Evolutionary conservation across 164 flowering plant genomes (phyloP), one percentile per base, ranked within the genome.

Genomic region (Stephania japonica): DNA sequence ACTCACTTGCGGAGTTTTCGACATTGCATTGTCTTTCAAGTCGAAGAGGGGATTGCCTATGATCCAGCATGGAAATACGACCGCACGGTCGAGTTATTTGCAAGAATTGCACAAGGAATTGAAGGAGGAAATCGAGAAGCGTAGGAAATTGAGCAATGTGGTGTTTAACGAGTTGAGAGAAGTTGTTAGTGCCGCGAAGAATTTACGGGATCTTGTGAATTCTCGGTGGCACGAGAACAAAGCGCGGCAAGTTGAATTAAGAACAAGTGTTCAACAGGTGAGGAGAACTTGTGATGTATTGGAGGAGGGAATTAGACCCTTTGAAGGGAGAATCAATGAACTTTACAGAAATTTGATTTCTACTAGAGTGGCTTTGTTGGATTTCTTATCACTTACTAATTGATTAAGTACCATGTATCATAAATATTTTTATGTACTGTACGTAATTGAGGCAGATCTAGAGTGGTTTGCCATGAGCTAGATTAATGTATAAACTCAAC

Each of bases 351-450:
- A 70, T 32, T 68, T 84, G 67, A 84, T 84, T 56, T 72, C 79
- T 70, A 65, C 78, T 70, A 84, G 86, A 78, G 56, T 81, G 77
- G 75, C 72, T 67, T 78, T 80, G 68, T 65, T 84, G 72, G 81
- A 69, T 44, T 63, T 72, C 41, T 24, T 78, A 21, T 74, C 79
- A 19, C 63, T 13, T 56, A 56, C 16, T 9, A 9, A 9, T 9
- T 9, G 53, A 47, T 47, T 6, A 47, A 47, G 53, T 47, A 27
- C 32, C 32, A 32, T 32, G 38, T 32, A 32, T 32, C 1, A 32
- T 32, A 32, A 2, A 0, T 32, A 32, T 32, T 2, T 32, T 32
- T 32, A 14, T 47, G 16, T 47, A n/a, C n/a, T n/a, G 53, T 47
- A n/a, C n/a, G 16, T 9, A 47, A 47, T 47, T 47, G 13, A 47